Evolutionary conservation across 192 early-diverging fungal species (phyloP).

Genomic region (Entomortierella chlamydospora): DNA sequence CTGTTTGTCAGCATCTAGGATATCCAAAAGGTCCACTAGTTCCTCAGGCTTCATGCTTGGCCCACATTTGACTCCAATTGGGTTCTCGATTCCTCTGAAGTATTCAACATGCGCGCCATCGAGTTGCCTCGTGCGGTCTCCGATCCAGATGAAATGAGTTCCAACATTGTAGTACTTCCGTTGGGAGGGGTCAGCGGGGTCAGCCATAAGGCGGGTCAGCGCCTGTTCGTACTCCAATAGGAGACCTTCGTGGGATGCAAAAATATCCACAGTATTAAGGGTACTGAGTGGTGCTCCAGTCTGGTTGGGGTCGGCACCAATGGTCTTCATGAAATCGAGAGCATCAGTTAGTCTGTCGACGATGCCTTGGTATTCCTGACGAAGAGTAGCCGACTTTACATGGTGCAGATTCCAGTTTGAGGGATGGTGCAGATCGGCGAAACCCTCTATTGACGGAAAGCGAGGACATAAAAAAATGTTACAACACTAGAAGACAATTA

Average conservation of each 20-base stretch:
- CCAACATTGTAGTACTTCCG: slow-evolving; percentile 91
- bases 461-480: not conserved
- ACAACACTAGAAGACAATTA: not conserved
- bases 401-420: slow-evolving; percentile 91
- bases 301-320: slow-evolving; percentile 82
- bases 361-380: slow-evolving; percentile 90
- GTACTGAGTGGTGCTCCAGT: slow-evolving; percentile 37
- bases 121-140: slow-evolving; percentile 95
- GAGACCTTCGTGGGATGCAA: slow-evolving; percentile 96
- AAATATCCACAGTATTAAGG: slow-evolving; percentile 88
- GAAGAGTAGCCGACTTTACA: slow-evolving; percentile 81
- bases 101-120: slow-evolving; percentile 97
- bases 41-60: slow-evolving; percentile 92
- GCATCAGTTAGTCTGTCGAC: slow-evolving; percentile 89
- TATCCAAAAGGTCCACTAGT: slow-evolving; percentile 84
- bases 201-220: slow-evolving; percentile 77
- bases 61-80: slow-evolving; percentile 96
- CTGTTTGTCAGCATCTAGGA: slow-evolving; percentile 88
- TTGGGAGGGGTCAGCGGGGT: slow-evolving; percentile 56
- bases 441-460: slow-evolving; percentile 56
- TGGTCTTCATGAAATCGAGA: slow-evolving; percentile 93
- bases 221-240: slow-evolving; percentile 92
- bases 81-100: slow-evolving; percentile 97
- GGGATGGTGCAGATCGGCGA: slow-evolving; percentile 86
- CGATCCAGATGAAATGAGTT: slow-evolving; percentile 98